Conservation (phyloP, 331 rosid genomes). For the Acacia concinna region DNA sequence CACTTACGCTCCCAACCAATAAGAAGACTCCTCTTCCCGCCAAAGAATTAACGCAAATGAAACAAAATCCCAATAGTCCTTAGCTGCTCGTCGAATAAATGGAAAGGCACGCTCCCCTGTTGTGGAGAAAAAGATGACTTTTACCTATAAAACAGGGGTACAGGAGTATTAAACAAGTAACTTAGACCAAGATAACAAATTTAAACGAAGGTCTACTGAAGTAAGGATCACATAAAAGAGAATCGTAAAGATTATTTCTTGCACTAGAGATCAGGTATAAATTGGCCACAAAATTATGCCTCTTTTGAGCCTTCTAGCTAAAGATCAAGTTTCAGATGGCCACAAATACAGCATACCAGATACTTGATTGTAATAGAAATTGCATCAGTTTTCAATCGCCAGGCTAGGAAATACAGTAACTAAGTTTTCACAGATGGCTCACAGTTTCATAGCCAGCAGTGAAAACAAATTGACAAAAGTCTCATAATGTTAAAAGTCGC, state of each 20-base stretch:
- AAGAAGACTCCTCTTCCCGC: conserved; percentile 84
- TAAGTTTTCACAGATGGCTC: not conserved
- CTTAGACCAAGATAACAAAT: conserved; percentile 10
- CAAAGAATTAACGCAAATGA: conserved; percentile 85
- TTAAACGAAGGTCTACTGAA: conserved; percentile 19
- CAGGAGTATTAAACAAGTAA: conserved; percentile 14
- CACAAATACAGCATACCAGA: conserved; percentile 10
- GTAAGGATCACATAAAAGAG: conserved; percentile 19
- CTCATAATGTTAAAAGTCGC: not conserved
- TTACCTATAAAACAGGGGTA: conserved; percentile 59
- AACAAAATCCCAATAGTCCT: conserved; percentile 67
- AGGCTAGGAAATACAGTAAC: not conserved
- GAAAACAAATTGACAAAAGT: not conserved
- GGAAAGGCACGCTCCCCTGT: conserved; percentile 92
- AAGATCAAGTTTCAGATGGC: not conserved
- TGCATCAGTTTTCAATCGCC: conserved; percentile 10
- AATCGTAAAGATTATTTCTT: not conserved
- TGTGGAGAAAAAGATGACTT: conserved; percentile 70
- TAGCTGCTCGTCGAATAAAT: conserved; percentile 70
- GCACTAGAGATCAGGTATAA: not conserved
- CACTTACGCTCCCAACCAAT: conserved; percentile 86
- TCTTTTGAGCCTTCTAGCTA: not conserved
- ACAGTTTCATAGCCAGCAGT: conserved; percentile 3
- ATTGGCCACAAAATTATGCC: not conserved
- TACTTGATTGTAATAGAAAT: not conserved